Base-by-base conservation (phyloP, 1,284 basidiomycete genomes). In the Tilletia horrida region DNA sequence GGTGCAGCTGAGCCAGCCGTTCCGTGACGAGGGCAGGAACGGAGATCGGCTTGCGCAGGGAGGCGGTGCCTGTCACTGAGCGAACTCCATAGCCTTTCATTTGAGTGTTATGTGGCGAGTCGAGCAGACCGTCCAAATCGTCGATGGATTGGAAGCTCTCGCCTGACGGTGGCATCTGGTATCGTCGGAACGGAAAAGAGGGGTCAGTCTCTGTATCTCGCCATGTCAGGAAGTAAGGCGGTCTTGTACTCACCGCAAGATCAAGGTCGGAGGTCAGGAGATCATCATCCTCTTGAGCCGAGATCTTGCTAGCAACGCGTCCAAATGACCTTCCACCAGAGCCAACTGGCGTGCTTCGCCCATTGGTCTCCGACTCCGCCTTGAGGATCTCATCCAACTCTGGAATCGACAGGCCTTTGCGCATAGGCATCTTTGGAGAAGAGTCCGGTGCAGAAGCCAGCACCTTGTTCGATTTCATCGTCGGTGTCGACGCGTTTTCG, bases 81-180 rank as follows among this genome's bases (percentile, higher is more conserved):
- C 55, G 27, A 13, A 59, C 55, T 35, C 55, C 55, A 29, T 4
- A 59, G 29, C 55, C 55, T 14, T 21, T 59, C 7, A 13, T 16
- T 29, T 31, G 55, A 40, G 35, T 40, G 11, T 40, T 40, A 14
- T 35, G 8, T 9, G 55, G 55, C 29, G 55, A 59, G 55, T 59
- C 55, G 11, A 59, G 55, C 27, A 59, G 13, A 35, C 55, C 55
- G 35, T 59, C 55, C 14, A 59, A 40, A 29, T 59, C 55, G 18
- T 59, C 55, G 27, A 59, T 59, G 8, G 55, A 59, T 29, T 59
- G 55, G 55, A 59, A 59, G 27, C 55, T 59, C 1, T 59, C 55
- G 8, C 55, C 55, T 8, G 55, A 59, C 13, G 55, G 55, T 8
- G 55, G 55, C 55, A 59, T 59, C 55, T 59, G 50, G 13, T 4